A percentile compares a stretch with the other conserved stretches of the same genome.
Evolutionary conservation across 2,329 filamentous ascomycete species (phyloP).

Genomic region (Nemania serpens): DNA sequence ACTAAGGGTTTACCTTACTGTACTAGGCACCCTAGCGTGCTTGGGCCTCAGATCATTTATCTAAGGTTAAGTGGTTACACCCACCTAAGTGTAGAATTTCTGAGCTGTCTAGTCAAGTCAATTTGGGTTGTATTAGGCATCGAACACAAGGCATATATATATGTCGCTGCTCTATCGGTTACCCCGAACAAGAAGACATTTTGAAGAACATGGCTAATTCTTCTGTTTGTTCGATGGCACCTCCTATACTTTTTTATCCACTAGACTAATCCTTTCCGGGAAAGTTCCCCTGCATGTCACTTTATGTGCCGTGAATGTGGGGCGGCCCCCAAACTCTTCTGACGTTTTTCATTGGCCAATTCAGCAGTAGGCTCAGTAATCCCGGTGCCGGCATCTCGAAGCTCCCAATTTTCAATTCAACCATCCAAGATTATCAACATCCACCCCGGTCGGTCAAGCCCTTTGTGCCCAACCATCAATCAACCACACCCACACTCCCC

Average conservation of each 20-base stretch:
- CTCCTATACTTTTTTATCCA: slow-evolving; percentile 6
- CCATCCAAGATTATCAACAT: not conserved
- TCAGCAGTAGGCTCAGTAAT: not conserved
- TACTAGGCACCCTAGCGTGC: too few species aligned
- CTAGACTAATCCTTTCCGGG: slow-evolving; percentile 5
- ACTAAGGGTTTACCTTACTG: too few species aligned
- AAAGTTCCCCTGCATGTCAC: slow-evolving; percentile 1
- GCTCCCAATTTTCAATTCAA: slow-evolving; percentile 7
- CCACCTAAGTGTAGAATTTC: too few species aligned
- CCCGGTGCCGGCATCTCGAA: not conserved
- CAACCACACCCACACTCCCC: not conserved
- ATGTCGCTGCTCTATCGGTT: too few species aligned
- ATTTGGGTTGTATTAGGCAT: too few species aligned
- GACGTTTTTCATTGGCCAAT: slow-evolving; percentile 20
- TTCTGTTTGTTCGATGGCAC: not conserved
- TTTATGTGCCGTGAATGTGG: too few species aligned
- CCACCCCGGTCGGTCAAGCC: not conserved
- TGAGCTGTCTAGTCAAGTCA: too few species aligned
- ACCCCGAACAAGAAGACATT: not conserved
- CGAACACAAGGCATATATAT: too few species aligned
- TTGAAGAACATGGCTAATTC: not conserved
- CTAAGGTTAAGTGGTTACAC: too few species aligned
- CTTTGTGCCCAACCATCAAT: slow-evolving; percentile 9
- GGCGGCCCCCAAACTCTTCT: not conserved
- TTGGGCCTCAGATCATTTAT: too few species aligned